Evolutionary conservation across 495 filamentous ascomycete species (phyloP), one percentile per base, ranked within the genome.

Genomic region (Lophiostoma macrostomum): DNA sequence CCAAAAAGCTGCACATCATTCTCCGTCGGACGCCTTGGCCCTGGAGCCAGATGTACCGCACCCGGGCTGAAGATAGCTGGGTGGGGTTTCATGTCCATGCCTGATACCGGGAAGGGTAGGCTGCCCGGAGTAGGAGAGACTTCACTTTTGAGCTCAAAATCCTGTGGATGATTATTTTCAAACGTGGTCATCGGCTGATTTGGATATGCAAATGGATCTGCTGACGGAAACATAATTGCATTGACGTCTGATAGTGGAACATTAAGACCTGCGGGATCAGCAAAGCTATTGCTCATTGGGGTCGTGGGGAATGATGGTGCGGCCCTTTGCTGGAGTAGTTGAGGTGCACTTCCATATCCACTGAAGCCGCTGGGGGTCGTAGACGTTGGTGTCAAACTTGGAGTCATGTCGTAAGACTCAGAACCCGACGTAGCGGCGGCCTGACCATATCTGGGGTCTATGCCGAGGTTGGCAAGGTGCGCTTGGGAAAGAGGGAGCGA

Each of bases 171-270:
- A 39, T 55, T 71, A 50, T 77, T 73, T 55, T 85, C 81, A 36
- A 84, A 70, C 1, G 75, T 82, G 2, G 77, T 85, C 72, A 91
- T 80, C 1, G 90, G 87, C 63, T 90, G 88, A 60, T 84, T 87
- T 3, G 90, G 87, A 67, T 96, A 97, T 0, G 84, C 88, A 52
- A 96, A 91, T 0, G 91, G 88, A 64, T 97, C 90, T 20, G 81
- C 78, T 0, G 90, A 88, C 1, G 90, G 86, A 58, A 96, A 97
- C 89, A 96, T 96, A 69, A 95, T 85, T 10, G 85, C 80, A 67
- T 84, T 85, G 14, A 96, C 76, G 65, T 93, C 87, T 12, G 86
- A 78, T 18, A 94, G 67, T 20, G 64, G 68, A 32, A 74, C 69
- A 63, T 76, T 76, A 36, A 37, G 53, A 28, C 40, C 22, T 43